These are phyloP conservation scores for Termitomyces sp. DNA, from an alignment of 768 basidiomycete genomes.

Conservation along the genomic window DNA sequence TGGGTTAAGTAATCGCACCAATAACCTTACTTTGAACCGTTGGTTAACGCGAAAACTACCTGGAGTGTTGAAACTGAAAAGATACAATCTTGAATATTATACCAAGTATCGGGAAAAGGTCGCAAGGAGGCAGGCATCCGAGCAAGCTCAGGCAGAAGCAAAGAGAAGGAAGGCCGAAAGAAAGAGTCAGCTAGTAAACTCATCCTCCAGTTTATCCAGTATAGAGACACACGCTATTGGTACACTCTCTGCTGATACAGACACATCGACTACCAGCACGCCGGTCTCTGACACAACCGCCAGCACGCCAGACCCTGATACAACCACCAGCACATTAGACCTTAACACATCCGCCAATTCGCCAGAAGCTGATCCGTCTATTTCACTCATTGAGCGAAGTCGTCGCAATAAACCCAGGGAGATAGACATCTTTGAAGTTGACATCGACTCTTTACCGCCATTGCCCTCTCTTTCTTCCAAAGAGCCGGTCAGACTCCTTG, in stretches of 20 bases:
- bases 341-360: conserved; percentile 3
- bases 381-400: conserved; percentile 4
- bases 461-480: conserved; percentile 9
- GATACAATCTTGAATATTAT: conserved; percentile 42
- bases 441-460: conserved; percentile 26
- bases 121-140: conserved; percentile 13
- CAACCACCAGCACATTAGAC: background rate
- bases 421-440: conserved; percentile 29
- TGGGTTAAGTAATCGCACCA: conserved; percentile 55
- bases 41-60: conserved; percentile 53
- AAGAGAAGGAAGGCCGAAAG: background rate
- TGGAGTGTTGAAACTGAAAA: conserved; percentile 45
- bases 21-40: conserved; percentile 54
- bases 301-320: background rate
- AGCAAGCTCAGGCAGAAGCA: conserved; percentile 9
- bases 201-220: background rate
- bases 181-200: background rate
- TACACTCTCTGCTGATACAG: background rate
- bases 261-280: background rate
- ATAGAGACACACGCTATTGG: background rate
- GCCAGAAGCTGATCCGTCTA: background rate
- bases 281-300: background rate
- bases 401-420: conserved; percentile 8
- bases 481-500: conserved; percentile 36
- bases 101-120: conserved; percentile 22